phyloP scores from a whole-genome alignment of 169 alveolate genomes.

The Cryptosporidium ryanae region DNA sequence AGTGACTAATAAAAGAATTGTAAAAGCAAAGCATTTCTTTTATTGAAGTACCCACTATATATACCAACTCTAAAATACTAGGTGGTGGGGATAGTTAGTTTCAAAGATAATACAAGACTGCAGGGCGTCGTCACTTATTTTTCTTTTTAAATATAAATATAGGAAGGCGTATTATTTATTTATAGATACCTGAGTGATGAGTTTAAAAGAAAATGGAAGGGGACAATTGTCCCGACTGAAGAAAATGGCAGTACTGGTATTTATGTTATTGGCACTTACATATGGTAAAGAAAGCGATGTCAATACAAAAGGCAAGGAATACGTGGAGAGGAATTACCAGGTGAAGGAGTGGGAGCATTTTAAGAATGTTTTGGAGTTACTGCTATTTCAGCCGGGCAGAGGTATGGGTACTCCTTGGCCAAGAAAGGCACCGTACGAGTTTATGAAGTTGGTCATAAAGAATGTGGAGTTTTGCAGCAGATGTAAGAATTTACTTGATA shows the following conservation, averaged over 20 bases:
- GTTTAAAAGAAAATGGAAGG: no score
- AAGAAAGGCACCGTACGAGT: conserved; percentile 35
- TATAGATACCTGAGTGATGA: no score
- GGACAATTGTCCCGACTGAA: background rate
- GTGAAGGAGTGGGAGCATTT: conserved; percentile 19
- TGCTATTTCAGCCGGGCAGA: conserved; percentile 67
- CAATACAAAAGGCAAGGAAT: background rate
- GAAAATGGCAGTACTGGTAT: background rate
- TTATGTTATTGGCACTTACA: background rate
- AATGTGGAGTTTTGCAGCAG: conserved; percentile 14
- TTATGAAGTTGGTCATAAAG: conserved; percentile 24
- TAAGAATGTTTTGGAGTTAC: conserved; percentile 20
- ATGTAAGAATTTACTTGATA: conserved; percentile 21
- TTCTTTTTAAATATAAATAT: no score
- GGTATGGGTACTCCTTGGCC: conserved; percentile 75
- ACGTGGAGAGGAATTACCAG: background rate
- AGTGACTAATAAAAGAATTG: no score
- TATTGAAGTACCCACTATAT: no score
- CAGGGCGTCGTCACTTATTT: no score
- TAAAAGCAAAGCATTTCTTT: no score
- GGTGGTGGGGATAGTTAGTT: no score
- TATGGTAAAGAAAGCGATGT: background rate
- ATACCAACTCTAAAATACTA: no score
- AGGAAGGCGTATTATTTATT: no score
- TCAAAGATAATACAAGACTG: no score